phyloP scores from a whole-genome alignment of 2,329 filamentous ascomycete genomes.

The Teratosphaeria gauchensis region DNA sequence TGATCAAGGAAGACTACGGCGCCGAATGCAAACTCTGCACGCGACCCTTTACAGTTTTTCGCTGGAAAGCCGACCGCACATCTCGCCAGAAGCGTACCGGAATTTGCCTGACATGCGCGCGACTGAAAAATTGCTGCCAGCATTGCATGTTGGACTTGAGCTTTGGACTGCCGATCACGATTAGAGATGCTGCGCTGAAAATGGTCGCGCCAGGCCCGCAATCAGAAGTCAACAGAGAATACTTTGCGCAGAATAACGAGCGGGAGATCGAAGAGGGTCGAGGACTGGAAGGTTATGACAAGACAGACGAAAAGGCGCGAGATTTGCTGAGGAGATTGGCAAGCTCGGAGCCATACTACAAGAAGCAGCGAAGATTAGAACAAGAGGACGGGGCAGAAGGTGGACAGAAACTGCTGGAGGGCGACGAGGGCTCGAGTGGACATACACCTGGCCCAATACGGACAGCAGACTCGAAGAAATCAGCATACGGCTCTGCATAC shows the following conservation, averaged over 20 bases:
- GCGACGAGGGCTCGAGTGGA: constrained; percentile 24
- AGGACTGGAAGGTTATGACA: constrained; percentile 83
- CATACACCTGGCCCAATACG: constrained; percentile 62
- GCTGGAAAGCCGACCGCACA: constrained; percentile 87
- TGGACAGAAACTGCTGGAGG: constrained; percentile 35
- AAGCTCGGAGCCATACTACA: constrained; percentile 89
- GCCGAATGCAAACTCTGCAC: constrained; percentile 66
- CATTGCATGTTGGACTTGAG: constrained; percentile 97
- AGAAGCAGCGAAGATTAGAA: constrained; percentile 55
- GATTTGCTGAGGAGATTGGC: constrained; percentile 78
- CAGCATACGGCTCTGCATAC: constrained; percentile 23
- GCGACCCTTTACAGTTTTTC: constrained; percentile 88
- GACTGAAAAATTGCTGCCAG: constrained; percentile 97
- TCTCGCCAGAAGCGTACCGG: constrained; percentile 87
- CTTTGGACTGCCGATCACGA: constrained; percentile 88
- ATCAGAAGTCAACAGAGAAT: constrained; percentile 90
- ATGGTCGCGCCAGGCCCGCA: constrained; percentile 92
- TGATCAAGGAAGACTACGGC: constrained; percentile 95
- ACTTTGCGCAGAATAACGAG: constrained; percentile 96
- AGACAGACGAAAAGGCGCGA: constrained; percentile 92
- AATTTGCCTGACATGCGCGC: constrained; percentile 92
- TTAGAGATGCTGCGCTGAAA: constrained; percentile 91
- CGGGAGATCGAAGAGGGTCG: constrained; percentile 87
- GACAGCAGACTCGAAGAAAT: constrained; percentile 49
- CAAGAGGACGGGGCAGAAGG: constrained; percentile 48